phyloP scores from a whole-genome alignment of 352 stramenopile species.

The Aphanomyces astaci region DNA sequence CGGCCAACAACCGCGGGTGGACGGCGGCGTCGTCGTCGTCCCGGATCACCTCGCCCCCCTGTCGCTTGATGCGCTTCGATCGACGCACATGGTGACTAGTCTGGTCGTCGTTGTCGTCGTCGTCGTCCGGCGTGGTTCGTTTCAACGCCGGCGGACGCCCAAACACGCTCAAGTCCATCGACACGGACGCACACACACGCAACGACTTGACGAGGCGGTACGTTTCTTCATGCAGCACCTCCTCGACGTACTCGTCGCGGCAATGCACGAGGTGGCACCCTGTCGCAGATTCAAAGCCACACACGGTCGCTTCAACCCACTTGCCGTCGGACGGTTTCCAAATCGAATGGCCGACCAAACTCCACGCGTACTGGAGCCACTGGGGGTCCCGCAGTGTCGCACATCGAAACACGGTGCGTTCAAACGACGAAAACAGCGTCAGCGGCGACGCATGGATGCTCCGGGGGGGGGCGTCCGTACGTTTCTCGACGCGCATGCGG shows the following conservation, averaged over 20 bases:
- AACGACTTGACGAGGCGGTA: conserved; percentile 49
- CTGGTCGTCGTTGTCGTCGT: conserved; percentile 36
- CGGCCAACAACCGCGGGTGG: neutral
- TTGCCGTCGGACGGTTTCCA: conserved; percentile 74
- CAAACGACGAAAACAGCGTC: conserved; percentile 82
- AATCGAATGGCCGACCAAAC: conserved; percentile 56
- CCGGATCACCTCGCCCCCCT: conserved; percentile 12
- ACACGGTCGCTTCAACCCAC: conserved; percentile 66
- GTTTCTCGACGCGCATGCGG: conserved; percentile 50
- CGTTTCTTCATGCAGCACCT: conserved; percentile 71
- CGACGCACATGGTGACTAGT: neutral
- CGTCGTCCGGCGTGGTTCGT: conserved; percentile 48
- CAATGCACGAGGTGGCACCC: conserved; percentile 49
- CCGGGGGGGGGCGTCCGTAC: conserved; percentile 21
- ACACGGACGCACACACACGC: conserved; percentile 40
- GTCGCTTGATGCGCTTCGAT: conserved; percentile 9
- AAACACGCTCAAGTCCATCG: conserved; percentile 45
- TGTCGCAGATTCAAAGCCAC: conserved; percentile 50
- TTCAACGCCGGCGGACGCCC: conserved; percentile 27
- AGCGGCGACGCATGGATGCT: conserved; percentile 64
- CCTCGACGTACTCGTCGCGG: conserved; percentile 42
- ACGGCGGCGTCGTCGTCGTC: conserved; percentile 36
- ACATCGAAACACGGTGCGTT: conserved; percentile 60
- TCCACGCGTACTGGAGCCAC: conserved; percentile 50
- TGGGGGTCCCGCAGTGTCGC: conserved; percentile 46